Evolutionary conservation across 768 basidiomycete genomes (phyloP).

Genomic region (Steccherinum ochraceum): DNA sequence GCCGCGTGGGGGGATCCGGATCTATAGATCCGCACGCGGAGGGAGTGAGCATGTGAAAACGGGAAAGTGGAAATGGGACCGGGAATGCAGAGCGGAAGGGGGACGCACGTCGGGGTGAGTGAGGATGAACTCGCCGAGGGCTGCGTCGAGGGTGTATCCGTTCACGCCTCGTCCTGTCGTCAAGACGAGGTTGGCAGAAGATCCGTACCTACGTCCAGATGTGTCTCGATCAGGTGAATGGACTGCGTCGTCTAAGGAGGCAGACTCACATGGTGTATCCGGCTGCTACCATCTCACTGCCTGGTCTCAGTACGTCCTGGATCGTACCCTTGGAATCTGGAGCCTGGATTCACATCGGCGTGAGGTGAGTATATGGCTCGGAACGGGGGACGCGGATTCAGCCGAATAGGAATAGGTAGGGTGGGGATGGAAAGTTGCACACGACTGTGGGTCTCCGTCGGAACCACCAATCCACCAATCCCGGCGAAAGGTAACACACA

Average conservation of each 20-base stretch:
- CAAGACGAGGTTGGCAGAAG: conserved; percentile 93
- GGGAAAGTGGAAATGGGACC: too few species aligned
- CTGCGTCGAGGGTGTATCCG: conserved; percentile 94
- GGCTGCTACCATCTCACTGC: conserved; percentile 95
- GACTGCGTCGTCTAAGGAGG: background rate
- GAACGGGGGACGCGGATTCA: background rate
- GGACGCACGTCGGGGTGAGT: conserved; percentile 85
- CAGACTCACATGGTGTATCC: conserved; percentile 86
- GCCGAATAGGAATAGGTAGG: too few species aligned
- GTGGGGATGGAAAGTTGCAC: background rate
- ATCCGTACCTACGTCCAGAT: conserved; percentile 82
- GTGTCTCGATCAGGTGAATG: background rate
- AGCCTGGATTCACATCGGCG: conserved; percentile 36
- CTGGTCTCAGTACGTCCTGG: conserved; percentile 87
- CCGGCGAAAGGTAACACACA: background rate
- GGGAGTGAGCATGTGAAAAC: background rate
- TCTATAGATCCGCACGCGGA: conserved; percentile 40
- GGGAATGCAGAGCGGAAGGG: background rate
- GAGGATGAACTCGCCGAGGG: conserved; percentile 96
- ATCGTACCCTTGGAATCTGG: conserved; percentile 75
- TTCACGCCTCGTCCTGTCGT: conserved; percentile 95
- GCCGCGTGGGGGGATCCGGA: conserved; percentile 87
- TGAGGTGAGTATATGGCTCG: conserved; percentile 5
- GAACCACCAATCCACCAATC: background rate
- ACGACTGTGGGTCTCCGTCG: background rate